Evolutionary conservation across 768 basidiomycete species (phyloP), one percentile per base, ranked within the genome.

Genomic region (Lactarius quietus): DNA sequence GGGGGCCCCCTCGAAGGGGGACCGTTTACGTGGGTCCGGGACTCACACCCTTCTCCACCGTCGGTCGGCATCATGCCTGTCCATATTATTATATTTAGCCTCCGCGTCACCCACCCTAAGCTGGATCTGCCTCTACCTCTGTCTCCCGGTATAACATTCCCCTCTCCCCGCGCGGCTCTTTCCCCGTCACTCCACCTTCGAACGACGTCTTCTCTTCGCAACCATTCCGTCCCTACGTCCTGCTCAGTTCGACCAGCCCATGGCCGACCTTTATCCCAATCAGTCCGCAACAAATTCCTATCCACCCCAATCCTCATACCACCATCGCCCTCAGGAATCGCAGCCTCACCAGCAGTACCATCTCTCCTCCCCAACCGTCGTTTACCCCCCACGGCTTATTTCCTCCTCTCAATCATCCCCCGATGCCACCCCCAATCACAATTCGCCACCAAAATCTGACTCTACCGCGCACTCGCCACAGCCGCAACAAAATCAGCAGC

Each of bases 201-300:
- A 51, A 51, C 48, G 23, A 51, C 48, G 48, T 52, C 64, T 38
- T 41, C 64, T 65, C 67, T 61, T 68, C 58, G 62, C 62, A 63
- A 63, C 71, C 75, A 72, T 73, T 76, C 76, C 74, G 75, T 77
- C 76, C 74, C 75, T 76, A 74, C 75, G 74, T 75, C 74, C 77
- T 48, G 76, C 77, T 68, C 75, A 78, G 72, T 76, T 75, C 74
- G 74, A 75, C 77, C 66, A 68, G 61, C 68, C 69, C 68, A 70
- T 70, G 69, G 69, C 69, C 64, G 69, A 70, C 68, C 69, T 70
- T 62, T 69, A 69, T 52, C 63, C 68, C 62, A 67, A 68, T 66
- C 65, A 66, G 59, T 68, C 66, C 20, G 38, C 63, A 51, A 59
- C 66, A n/a, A 65, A 57, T 52, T 67, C 57, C 33, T 66, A 67